Base-by-base conservation (phyloP, 352 stramenopile genomes). In the Pythium dissimile region DNA sequence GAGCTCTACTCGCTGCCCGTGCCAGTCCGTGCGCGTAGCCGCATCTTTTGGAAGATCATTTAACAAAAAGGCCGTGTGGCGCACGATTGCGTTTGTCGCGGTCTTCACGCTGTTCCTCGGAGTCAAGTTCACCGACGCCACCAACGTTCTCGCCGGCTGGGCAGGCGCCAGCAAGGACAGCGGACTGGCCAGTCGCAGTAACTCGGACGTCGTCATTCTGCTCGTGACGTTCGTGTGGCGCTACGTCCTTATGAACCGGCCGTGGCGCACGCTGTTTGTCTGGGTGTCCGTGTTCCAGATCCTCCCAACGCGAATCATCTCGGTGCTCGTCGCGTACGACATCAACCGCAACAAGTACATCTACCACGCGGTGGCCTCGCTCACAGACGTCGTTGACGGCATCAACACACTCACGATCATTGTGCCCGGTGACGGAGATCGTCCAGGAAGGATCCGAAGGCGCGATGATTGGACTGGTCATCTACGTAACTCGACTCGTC, bases 101-200 rank as follows among this genome's bases (percentile, higher is more conserved):
- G 47, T 68, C 48, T 64, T 65, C 30, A 34, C 44, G 18, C 39
- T 65, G 0, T 62, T 55, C 57, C 51, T 82, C 20, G 62, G 61
- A 34, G 74, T 84, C 54, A 71, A 72, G 52, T 87, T 87, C 56
- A 67, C 56, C 24, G 61, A 78, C 38, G 71, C 72, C 13, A 67
- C 55, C 6, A 34, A 41, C 45, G 61, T 74, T 18, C 57, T 86
- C 21, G 65, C 28, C 42, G 70, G 31, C 16, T 84, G 73, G 73
- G 69, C 73, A 0, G 67, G 67, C n/a, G 73, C 72, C 16, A 59
- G 43, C 5, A 61, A 64, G 0, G 72, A 82, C 59, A 78, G 80
- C 50, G 63, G 58, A 46, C 59, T 85, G n/a, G 34, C n/a, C n/a
- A n/a, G n/a, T n/a, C n/a, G n/a, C n/a, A n/a, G n/a, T 8, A 55